These are phyloP conservation scores for Eucalyptus albens DNA, from an alignment of 345 rosid species.

Conservation along the genomic window DNA sequence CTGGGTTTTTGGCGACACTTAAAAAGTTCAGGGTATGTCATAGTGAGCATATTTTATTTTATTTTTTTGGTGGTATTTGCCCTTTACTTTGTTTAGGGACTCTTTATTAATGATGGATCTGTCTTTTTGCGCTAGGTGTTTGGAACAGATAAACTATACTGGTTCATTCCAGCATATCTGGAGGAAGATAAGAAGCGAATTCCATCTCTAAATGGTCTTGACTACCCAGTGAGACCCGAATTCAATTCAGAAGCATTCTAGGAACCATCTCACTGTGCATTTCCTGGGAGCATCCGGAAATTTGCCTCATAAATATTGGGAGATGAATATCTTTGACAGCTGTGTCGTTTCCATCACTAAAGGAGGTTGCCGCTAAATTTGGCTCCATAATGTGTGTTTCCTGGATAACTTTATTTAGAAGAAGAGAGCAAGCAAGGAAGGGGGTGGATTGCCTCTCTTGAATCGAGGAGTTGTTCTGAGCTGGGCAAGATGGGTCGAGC, in stretches of 20 bases:
- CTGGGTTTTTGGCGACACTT: not conserved
- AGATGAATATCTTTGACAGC: not conserved
- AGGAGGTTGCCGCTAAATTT: not conserved
- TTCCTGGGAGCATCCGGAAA: not conserved
- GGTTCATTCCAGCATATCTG: constrained; percentile 79
- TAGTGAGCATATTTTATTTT: not conserved
- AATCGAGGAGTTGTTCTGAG: not conserved
- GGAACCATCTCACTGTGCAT: not conserved
- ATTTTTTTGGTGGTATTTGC: not conserved
- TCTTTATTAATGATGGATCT: not conserved
- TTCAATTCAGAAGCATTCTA: constrained; percentile 61
- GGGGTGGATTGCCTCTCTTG: not conserved
- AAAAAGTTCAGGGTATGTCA: not conserved
- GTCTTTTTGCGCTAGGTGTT: constrained; percentile 43
- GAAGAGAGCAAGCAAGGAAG: not conserved
- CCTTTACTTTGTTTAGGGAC: not conserved
- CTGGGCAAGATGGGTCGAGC: not conserved
- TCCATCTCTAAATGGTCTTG: constrained; percentile 89
- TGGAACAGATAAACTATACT: constrained; percentile 69
- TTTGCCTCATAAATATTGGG: not conserved
- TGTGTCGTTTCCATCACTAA: not conserved
- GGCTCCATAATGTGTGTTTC: not conserved
- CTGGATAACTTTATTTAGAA: not conserved
- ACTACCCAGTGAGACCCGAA: constrained; percentile 80
- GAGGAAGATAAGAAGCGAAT: constrained; percentile 81